Evolutionary conservation across 805 yeast genomes (phyloP), one percentile per base, ranked within the genome.

Genomic region (Wickerhamiella domercqiae): DNA sequence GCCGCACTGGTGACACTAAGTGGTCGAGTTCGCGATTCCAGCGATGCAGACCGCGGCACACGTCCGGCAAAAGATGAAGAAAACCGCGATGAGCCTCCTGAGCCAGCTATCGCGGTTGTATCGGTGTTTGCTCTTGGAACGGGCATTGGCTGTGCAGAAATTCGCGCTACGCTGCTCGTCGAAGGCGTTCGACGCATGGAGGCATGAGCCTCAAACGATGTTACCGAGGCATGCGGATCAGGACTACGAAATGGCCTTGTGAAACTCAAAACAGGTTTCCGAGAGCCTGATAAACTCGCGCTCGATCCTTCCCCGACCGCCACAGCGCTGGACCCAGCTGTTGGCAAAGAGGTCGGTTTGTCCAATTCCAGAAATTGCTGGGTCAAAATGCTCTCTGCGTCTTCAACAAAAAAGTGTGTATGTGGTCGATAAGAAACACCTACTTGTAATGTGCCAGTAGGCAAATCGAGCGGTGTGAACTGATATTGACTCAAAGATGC

Each of bases 401-500:
- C 83, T 43, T 67, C 71, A 7, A 83, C 60, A 29, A 67, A 60
- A 57, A 87, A 87, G 34, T 71, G 68, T 44, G 73, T 66, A 51
- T 83, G 78, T 29, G 63, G 67, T 39, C 98, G 67, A 50, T 79
- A 87, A 2, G 93, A 77, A 1, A 82, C 90, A 0, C 90, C 73
- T 5, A 81, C 68, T 41, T 72, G 66, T 37, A 87, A 57, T 1
- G 76, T 62, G 0, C 98, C 98, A 33, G 72, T 63, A 5, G 78
- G 73, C 0, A 95, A 82, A 39, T 68, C 64, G 2, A 90, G 71
- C 0, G 93, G 82, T 3, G 71, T 67, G 38, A 90, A 68, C 39
- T 65, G 65, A 48, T 72, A 72, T 35, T 76, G 78, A 19, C 65
- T 66, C 41, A 78, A 59, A 14, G 59, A 57, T 56, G 71, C 39